phyloP scores from a whole-genome alignment of 805 yeast genomes.

The Ogataea haglerorum region DNA sequence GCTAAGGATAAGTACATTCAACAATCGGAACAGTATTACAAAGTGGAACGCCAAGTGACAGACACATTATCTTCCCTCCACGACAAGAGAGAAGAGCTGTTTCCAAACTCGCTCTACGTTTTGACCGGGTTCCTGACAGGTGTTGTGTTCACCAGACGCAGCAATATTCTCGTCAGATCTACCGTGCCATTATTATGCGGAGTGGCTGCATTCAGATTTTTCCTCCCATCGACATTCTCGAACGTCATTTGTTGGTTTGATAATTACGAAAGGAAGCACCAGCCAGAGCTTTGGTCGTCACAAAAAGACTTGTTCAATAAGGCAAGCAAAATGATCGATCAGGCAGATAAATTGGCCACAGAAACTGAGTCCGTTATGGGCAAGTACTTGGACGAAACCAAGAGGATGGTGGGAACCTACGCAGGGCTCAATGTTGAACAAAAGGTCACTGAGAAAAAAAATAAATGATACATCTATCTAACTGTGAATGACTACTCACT shows the following conservation, averaged over 20 bases:
- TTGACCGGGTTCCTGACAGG: slow-evolving; percentile 70
- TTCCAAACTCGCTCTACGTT: slow-evolving; percentile 70
- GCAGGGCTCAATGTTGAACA: slow-evolving; percentile 72
- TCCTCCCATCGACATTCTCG: slow-evolving; percentile 68
- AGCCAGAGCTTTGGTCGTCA: slow-evolving; percentile 62
- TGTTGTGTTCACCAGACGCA: slow-evolving; percentile 65
- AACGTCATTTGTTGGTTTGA: slow-evolving; percentile 59
- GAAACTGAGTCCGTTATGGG: slow-evolving; percentile 38
- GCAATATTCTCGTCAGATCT: slow-evolving; percentile 52
- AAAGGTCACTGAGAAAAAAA: slow-evolving; percentile 50
- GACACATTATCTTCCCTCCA: slow-evolving; percentile 62
- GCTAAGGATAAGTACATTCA: slow-evolving; percentile 42
- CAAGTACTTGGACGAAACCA: slow-evolving; percentile 31
- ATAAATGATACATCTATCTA: slow-evolving; percentile 7
- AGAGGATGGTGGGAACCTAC: slow-evolving; percentile 44
- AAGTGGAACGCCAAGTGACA: slow-evolving; percentile 61
- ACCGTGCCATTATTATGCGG: slow-evolving; percentile 61
- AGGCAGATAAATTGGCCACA: slow-evolving; percentile 42
- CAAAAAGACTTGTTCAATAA: slow-evolving; percentile 50
- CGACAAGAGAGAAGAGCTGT: slow-evolving; percentile 59
- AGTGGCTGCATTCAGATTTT: slow-evolving; percentile 57
- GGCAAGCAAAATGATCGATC: slow-evolving; percentile 42
- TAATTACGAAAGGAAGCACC: slow-evolving; percentile 53
- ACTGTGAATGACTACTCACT: slow-evolving; percentile 15
- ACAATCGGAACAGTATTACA: slow-evolving; percentile 48